These are phyloP conservation scores for Fusarium keratoplasticum DNA, from an alignment of 2,329 filamentous ascomycete genomes.

Conservation along the genomic window DNA sequence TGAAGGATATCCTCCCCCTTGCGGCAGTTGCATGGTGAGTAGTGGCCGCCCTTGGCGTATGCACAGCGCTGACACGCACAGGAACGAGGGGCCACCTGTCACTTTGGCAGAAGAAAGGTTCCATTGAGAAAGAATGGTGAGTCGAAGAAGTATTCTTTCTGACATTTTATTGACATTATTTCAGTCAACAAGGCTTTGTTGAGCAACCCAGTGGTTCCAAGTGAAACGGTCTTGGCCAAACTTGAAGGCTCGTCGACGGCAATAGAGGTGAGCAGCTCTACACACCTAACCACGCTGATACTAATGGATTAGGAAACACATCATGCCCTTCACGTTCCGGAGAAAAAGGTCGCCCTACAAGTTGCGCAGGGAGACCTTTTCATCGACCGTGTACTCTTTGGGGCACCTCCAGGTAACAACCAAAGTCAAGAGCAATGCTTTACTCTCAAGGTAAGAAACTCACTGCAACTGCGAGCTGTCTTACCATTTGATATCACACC, in stretches of 20 bases:
- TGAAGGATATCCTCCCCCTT: constrained; percentile 36
- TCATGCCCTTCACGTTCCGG: not conserved
- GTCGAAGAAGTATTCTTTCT: not conserved
- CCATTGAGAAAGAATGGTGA: constrained; percentile 36
- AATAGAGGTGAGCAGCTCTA: not conserved
- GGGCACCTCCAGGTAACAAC: not conserved
- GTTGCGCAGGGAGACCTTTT: constrained; percentile 7
- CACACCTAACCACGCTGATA: too few relatives aligned
- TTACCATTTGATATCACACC: not conserved
- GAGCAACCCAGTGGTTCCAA: fast-evolving
- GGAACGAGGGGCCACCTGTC: constrained; percentile 21
- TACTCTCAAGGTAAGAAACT: constrained; percentile 24
- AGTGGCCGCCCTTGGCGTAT: fast-evolving
- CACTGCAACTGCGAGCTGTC: not conserved
- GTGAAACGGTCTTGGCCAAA: not conserved
- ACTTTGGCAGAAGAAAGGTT: constrained; percentile 35
- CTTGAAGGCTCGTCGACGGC: fast-evolving
- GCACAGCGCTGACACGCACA: not conserved
- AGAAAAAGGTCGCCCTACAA: not conserved
- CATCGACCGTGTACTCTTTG: constrained; percentile 29
- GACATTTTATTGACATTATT: not conserved
- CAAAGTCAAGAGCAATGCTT: constrained; percentile 12
- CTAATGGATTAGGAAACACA: not conserved
- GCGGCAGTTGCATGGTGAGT: constrained; percentile 31
- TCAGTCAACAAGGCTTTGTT: constrained; percentile 26